phyloP scores from a whole-genome alignment of 1,139 yeast species.

The Hemisphaericaspora lyxosophila region DNA sequence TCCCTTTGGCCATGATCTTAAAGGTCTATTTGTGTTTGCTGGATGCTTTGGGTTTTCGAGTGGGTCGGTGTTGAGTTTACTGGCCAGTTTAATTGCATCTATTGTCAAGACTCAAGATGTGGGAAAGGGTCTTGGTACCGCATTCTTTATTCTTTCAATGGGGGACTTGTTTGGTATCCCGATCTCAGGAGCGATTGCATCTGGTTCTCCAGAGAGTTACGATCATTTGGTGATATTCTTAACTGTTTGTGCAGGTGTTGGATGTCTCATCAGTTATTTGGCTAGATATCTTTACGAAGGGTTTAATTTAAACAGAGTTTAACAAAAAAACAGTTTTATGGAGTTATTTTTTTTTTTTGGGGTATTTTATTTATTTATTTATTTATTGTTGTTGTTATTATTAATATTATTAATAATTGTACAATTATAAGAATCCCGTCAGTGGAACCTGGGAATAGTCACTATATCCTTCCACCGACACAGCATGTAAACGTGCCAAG shows the following conservation, averaged over 20 bases:
- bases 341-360: background rate
- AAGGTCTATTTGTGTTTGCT: constrained; percentile 30
- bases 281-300: constrained; percentile 31
- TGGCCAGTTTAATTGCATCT: constrained; percentile 33
- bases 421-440: constrained; percentile 18
- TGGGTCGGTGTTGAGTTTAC: constrained; percentile 30
- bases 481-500: constrained; percentile 28
- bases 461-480: constrained; percentile 33
- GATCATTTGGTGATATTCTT: constrained; percentile 32
- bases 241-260: constrained; percentile 24
- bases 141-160: constrained; percentile 31
- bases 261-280: constrained; percentile 25
- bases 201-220: constrained; percentile 18
- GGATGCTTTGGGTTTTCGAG: constrained; percentile 30
- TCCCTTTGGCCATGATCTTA: constrained; percentile 26
- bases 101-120: constrained; percentile 29
- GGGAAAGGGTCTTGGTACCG: constrained; percentile 33
- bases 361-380: background rate
- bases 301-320: constrained; percentile 13
- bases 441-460: constrained; percentile 13
- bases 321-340: background rate
- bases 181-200: constrained; percentile 35
- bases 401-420: constrained; percentile 21
- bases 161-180: constrained; percentile 38
- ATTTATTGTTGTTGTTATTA: background rate